Conservation (phyloP, 129 eudicot genomes). For the Calendula officinalis region DNA sequence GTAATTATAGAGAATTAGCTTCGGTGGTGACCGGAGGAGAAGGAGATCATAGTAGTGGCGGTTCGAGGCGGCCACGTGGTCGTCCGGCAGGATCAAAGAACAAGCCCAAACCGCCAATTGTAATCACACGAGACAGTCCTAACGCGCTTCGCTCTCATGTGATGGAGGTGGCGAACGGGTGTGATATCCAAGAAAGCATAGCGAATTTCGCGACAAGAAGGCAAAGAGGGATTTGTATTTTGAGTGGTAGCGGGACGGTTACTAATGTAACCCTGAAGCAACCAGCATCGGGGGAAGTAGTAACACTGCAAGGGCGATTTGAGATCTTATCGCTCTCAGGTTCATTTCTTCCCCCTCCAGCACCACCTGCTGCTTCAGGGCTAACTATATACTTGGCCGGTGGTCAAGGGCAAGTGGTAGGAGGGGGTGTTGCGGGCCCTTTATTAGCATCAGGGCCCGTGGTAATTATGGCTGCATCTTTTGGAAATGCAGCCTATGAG, state of each 20-base stretch:
- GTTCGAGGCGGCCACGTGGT: slow-evolving; percentile 65
- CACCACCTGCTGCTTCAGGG: slow-evolving; percentile 87
- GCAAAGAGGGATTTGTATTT: slow-evolving; percentile 78
- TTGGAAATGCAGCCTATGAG: slow-evolving; percentile 95
- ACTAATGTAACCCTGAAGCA: slow-evolving; percentile 74
- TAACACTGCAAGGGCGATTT: slow-evolving; percentile 74
- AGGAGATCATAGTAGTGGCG: slow-evolving; percentile 40
- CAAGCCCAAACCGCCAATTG: slow-evolving; percentile 87
- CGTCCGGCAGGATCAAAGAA: slow-evolving; percentile 91
- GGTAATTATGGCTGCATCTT: slow-evolving; percentile 89
- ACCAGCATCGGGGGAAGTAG: slow-evolving; percentile 70
- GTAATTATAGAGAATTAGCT: slow-evolving; percentile 37
- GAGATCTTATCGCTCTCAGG: slow-evolving; percentile 89
- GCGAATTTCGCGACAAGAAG: slow-evolving; percentile 63
- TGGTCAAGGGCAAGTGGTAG: slow-evolving; percentile 91
- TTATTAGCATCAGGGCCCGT: slow-evolving; percentile 79
- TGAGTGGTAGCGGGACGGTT: slow-evolving; percentile 77
- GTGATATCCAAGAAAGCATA: slow-evolving; percentile 75
- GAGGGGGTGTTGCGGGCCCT: slow-evolving; percentile 79
- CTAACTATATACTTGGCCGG: slow-evolving; percentile 78
- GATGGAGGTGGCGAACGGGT: slow-evolving; percentile 74
- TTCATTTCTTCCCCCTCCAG: slow-evolving; percentile 81
- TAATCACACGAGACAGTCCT: slow-evolving; percentile 80
- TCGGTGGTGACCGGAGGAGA: slow-evolving; percentile 37
- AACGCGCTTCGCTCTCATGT: slow-evolving; percentile 94